Conservation (phyloP, 257 asterid species). For the Nicotiana paniculata region DNA sequence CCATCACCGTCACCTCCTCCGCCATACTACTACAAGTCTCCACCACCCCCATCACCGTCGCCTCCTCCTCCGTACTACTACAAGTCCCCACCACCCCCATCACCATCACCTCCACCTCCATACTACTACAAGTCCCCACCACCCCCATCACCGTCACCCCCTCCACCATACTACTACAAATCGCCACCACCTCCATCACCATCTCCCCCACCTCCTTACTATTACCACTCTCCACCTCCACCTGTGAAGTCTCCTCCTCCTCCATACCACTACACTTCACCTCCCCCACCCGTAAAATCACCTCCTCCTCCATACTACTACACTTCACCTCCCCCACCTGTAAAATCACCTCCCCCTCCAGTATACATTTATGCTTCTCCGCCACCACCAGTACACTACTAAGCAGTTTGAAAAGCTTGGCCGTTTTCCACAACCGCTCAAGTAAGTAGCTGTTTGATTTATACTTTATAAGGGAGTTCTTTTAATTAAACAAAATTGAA, state of each 20-base stretch:
- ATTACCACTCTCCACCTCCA: slow-evolving; percentile 4
- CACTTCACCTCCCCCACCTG: slow-evolving; percentile 12
- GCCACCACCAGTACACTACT: slow-evolving; percentile 44
- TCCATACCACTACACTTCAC: not conserved
- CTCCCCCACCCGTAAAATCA: slow-evolving; percentile 4
- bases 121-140: slow-evolving; percentile 28
- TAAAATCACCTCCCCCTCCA: slow-evolving; percentile 35
- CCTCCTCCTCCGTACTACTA: slow-evolving; percentile 19
- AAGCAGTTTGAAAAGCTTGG: slow-evolving; percentile 3
- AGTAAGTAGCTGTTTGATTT: slow-evolving; percentile 20
- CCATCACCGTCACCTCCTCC: slow-evolving; percentile 11
- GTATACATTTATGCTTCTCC: slow-evolving; percentile 38
- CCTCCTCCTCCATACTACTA: slow-evolving; percentile 19
- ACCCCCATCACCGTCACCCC: slow-evolving; percentile 16
- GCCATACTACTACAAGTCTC: slow-evolving; percentile 17
- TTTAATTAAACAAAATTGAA: too few relatives aligned
- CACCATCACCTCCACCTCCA: slow-evolving; percentile 5
- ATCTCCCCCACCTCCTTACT: slow-evolving; percentile 7
- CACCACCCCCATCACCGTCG: slow-evolving; percentile 24
- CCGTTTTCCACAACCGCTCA: slow-evolving; percentile 14
- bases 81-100: slow-evolving; percentile 27
- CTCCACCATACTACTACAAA: not conserved
- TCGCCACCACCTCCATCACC: slow-evolving; percentile 8
- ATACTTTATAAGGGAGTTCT: not conserved
- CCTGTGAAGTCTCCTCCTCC: slow-evolving; percentile 3